Evolutionary conservation across 208 protist species (phyloP).

Genomic region (Leishmania major): DNA sequence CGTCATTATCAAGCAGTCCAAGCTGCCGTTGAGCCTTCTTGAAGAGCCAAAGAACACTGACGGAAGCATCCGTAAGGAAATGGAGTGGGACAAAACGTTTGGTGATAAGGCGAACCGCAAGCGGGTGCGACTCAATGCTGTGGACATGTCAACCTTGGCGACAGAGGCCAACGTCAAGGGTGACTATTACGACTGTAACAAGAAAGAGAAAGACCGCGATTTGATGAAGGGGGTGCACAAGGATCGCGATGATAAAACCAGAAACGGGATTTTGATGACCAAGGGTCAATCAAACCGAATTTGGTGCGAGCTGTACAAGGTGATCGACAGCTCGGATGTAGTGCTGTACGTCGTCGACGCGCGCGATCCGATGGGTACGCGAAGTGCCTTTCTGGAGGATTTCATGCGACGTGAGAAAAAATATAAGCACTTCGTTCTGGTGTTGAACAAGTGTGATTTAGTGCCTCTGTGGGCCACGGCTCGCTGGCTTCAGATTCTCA

Average conservation of each 20-base stretch:
- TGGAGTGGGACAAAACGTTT: constrained; percentile 97
- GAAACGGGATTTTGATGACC: constrained; percentile 93
- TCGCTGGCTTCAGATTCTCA: constrained; percentile 97
- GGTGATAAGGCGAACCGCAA: constrained; percentile 95
- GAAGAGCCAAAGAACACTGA: constrained; percentile 83
- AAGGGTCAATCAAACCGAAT: constrained; percentile 99
- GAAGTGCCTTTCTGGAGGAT: constrained; percentile 93
- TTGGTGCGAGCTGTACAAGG: constrained; percentile 99
- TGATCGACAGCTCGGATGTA: constrained; percentile 99
- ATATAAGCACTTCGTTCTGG: constrained; percentile 99
- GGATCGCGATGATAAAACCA: constrained; percentile 78
- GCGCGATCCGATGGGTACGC: constrained; percentile 99
- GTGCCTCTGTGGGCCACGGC: constrained; percentile 98
- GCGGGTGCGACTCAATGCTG: constrained; percentile 65
- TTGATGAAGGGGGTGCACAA: constrained; percentile 47
- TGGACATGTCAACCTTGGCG: constrained; percentile 64
- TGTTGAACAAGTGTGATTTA: constrained; percentile 99
- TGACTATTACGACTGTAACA: constrained; percentile 60
- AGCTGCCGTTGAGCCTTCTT: constrained; percentile 97
- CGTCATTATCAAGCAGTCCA: constrained; percentile 96
- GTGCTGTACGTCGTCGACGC: constrained; percentile 98
- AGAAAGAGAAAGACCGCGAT: constrained; percentile 62
- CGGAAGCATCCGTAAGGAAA: constrained; percentile 92
- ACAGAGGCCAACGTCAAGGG: constrained; percentile 44
- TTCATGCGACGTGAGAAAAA: constrained; percentile 95